phyloP scores from a whole-genome alignment of 306 rosid genomes.

The Carpinus viminea region DNA sequence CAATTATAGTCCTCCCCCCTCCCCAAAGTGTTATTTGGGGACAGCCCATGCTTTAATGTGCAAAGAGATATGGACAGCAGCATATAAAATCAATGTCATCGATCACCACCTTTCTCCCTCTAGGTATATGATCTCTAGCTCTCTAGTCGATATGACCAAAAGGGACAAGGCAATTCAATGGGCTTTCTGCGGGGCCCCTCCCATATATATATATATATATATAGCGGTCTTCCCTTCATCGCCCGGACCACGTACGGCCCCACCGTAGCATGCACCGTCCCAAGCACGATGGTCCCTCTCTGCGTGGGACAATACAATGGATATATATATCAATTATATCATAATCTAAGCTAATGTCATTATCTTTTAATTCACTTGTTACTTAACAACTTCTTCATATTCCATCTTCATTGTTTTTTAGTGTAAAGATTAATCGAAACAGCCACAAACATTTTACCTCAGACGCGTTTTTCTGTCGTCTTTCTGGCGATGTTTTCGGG shows the following conservation, averaged over 20 bases:
- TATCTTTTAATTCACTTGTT: background rate
- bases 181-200: slow-evolving; percentile 27
- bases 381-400: background rate
- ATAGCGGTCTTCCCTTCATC: slow-evolving; percentile 27
- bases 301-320: background rate
- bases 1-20: too few species aligned
- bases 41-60: too few species aligned
- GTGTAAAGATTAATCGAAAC: slow-evolving; percentile 17
- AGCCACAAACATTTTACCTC: slow-evolving; percentile 25
- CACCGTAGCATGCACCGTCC: slow-evolving; percentile 35
- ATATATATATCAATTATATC: background rate
- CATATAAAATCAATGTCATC: background rate
- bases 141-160: slow-evolving; percentile 28
- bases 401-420: background rate
- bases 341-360: background rate
- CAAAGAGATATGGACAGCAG: too few species aligned
- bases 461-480: slow-evolving; percentile 34
- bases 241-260: slow-evolving; percentile 27
- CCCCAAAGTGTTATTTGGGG: too few species aligned
- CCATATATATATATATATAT: slow-evolving; percentile 19
- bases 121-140: background rate
- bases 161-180: slow-evolving; percentile 54
- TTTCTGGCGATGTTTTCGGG: slow-evolving; percentile 31
- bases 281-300: slow-evolving; percentile 22
- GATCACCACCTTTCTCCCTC: slow-evolving; percentile 6